These are phyloP conservation scores for Camelina sativa DNA, from an alignment of 345 rosid genomes.

Conservation along the genomic window DNA sequence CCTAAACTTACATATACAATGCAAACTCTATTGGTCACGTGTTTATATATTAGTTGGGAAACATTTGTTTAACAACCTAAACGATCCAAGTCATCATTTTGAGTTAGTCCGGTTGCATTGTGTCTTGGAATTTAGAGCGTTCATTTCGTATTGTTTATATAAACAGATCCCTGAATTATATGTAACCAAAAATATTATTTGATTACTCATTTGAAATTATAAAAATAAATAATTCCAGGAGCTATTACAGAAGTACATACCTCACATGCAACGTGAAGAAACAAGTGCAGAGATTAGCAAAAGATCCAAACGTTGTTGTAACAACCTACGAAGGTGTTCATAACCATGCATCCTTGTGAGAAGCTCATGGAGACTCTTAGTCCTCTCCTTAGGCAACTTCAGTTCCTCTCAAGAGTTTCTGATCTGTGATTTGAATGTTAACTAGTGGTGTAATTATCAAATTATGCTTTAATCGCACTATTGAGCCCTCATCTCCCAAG, in stretches of 20 bases:
- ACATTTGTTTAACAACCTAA: conserved; percentile 45
- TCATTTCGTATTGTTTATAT: too few relatives aligned
- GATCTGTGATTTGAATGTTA: conserved; percentile 30
- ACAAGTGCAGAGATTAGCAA: conserved; percentile 85
- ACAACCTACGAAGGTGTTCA: conserved; percentile 87
- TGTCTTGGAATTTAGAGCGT: neutral
- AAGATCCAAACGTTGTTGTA: conserved; percentile 75
- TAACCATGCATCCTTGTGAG: conserved; percentile 77
- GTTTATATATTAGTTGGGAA: conserved; percentile 16
- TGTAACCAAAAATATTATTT: too few relatives aligned
- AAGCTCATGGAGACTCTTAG: conserved; percentile 90
- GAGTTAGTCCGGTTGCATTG: conserved; percentile 12
- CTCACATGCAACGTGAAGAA: conserved; percentile 97
- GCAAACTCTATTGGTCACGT: conserved; percentile 22
- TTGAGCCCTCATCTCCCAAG: conserved; percentile 25
- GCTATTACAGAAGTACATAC: conserved; percentile 90
- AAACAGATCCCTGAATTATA: too few relatives aligned
- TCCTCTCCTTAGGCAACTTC: conserved; percentile 90
- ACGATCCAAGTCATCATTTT: conserved; percentile 21
- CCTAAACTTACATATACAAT: neutral
- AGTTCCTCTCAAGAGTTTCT: conserved; percentile 64
- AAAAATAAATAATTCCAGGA: conserved; percentile 54
- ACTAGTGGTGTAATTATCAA: conserved; percentile 22
- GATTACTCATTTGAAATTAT: neutral
- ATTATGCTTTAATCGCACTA: conserved; percentile 19